Percentiles rank a stretch among this genome's conserved stretches.
These are phyloP conservation scores for Phylloporus sp. DNA, from an alignment of 768 basidiomycete genomes.

Conservation along the genomic window DNA sequence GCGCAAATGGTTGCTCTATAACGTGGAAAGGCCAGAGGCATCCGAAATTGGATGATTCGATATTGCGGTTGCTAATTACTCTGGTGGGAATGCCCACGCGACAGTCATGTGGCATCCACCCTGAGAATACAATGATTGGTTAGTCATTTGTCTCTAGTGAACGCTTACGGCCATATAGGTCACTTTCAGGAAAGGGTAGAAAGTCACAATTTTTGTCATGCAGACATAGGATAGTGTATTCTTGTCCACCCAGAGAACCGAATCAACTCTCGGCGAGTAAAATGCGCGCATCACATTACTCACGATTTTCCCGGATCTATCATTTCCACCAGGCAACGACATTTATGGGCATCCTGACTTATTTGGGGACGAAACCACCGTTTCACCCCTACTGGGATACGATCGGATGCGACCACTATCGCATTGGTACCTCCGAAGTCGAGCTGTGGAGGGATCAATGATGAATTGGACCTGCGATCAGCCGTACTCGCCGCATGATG, in stretches of 20 bases:
- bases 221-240: not conserved
- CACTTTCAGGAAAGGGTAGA: not conserved
- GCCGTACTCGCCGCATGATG: not conserved
- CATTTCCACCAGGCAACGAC: constrained; percentile 9
- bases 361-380: constrained; percentile 13
- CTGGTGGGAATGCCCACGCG: constrained; percentile 14
- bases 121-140: constrained; percentile 3
- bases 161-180: not conserved
- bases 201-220: not conserved
- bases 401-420: not conserved
- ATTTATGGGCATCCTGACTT: not conserved
- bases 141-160: not conserved
- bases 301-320: constrained; percentile 1
- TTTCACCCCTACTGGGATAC: constrained; percentile 11
- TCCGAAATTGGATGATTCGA: constrained; percentile 16
- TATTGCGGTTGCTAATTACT: constrained; percentile 10
- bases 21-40: constrained; percentile 9
- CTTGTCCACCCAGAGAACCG: not conserved
- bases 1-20: constrained; percentile 3
- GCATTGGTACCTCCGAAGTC: not conserved
- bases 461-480: not conserved
- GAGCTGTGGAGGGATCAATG: not conserved
- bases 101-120: constrained; percentile 10
- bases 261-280: constrained; percentile 1
- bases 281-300: not conserved